Conservation (phyloP, 352 stramenopile genomes). For the Thalassiosira sp. region DNA sequence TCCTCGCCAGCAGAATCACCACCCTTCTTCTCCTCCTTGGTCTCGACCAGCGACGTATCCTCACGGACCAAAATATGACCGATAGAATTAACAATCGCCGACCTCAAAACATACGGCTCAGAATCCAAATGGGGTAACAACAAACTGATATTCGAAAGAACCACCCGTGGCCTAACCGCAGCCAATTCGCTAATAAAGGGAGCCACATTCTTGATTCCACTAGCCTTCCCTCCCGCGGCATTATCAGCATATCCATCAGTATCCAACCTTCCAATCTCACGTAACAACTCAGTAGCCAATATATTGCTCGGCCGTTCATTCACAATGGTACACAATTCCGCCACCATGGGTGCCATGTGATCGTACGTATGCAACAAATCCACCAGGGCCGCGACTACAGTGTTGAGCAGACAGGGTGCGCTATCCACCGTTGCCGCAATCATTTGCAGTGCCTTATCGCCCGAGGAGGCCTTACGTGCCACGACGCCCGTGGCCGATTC, state of each 20-base stretch:
- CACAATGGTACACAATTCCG: conserved; percentile 70
- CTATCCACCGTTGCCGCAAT: conserved; percentile 67
- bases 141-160: conserved; percentile 68
- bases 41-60: conserved; percentile 34
- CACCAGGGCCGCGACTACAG: conserved; percentile 73
- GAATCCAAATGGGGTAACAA: conserved; percentile 72
- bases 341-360: conserved; percentile 71
- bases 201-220: conserved; percentile 76
- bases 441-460: conserved; percentile 66
- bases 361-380: conserved; percentile 82
- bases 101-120: conserved; percentile 74
- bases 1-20: conserved; percentile 9
- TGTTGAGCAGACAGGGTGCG: conserved; percentile 52
- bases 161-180: conserved; percentile 47
- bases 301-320: conserved; percentile 51
- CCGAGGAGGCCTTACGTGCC: conserved; percentile 57
- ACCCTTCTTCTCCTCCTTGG: conserved; percentile 15
- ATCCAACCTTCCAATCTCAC: conserved; percentile 74
- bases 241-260: conserved; percentile 25
- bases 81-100: conserved; percentile 72
- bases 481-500: conserved; percentile 66
- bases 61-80: conserved; percentile 67
- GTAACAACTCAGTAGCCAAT: conserved; percentile 66
- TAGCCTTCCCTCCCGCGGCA: conserved; percentile 61
- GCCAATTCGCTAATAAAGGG: conserved; percentile 78